A percentile compares a stretch with the other conserved stretches of the same genome.
Conservation (phyloP, 306 rosid genomes). For the Canavalia gladiata region DNA sequence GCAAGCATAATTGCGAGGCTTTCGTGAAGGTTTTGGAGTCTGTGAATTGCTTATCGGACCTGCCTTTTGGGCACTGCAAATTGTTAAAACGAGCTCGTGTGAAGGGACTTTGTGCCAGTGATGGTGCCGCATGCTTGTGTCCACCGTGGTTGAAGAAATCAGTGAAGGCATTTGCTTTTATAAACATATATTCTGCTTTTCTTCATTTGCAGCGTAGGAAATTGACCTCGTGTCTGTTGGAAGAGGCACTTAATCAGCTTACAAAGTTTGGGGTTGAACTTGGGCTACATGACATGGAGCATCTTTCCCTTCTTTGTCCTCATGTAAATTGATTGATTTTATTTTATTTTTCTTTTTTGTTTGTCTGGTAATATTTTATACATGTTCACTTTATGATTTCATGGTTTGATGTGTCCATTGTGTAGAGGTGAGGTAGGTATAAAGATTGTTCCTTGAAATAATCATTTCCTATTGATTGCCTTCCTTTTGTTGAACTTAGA, state of each 20-base stretch:
- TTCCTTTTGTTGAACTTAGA: conserved; percentile 10
- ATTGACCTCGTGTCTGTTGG: conserved; percentile 52
- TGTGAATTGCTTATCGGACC: conserved; percentile 71
- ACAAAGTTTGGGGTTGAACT: conserved; percentile 63
- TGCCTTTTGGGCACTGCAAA: conserved; percentile 71
- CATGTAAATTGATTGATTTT: conserved; percentile 62
- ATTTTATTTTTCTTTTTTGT: conserved; percentile 32
- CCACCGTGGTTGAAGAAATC: conserved; percentile 83
- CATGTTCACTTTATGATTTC: conserved; percentile 25
- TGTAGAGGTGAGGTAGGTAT: conserved; percentile 5
- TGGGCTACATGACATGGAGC: conserved; percentile 63
- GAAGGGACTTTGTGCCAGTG: conserved; percentile 39
- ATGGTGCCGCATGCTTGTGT: conserved; percentile 68
- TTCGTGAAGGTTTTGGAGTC: conserved; percentile 67
- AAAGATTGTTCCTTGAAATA: neutral
- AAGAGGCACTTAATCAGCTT: conserved; percentile 67
- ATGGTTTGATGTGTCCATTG: conserved; percentile 3
- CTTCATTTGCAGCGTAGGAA: conserved; percentile 62
- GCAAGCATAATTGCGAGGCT: conserved; percentile 56
- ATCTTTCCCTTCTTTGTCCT: conserved; percentile 76
- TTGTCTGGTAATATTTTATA: neutral
- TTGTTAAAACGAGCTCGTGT: conserved; percentile 56
- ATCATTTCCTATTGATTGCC: neutral
- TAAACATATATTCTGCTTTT: conserved; percentile 70
- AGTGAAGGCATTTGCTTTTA: conserved; percentile 78